phyloP scores from a whole-genome alignment of 2,329 filamentous ascomycete species.

The Claviceps sp. region DNA sequence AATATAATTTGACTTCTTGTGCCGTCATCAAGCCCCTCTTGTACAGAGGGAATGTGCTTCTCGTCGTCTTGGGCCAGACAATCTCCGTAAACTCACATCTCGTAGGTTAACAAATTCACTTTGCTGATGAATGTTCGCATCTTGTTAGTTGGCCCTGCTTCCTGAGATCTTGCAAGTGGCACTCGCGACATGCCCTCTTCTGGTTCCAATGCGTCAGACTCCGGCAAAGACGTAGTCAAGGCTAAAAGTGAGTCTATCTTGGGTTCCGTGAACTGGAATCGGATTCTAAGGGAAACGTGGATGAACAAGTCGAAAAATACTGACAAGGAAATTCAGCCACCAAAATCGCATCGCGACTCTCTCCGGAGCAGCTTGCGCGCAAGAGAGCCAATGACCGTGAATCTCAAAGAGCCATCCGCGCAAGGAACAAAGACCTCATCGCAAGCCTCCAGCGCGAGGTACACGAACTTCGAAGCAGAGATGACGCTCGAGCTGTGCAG shows the following conservation, averaged over 20 bases:
- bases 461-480: slow-evolving; percentile 1
- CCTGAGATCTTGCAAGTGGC: not conserved
- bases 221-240: not conserved
- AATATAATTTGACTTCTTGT: not conserved
- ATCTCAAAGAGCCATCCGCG: slow-evolving; percentile 2
- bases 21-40: not conserved
- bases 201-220: not conserved
- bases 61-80: not conserved
- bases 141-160: not conserved
- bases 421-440: slow-evolving; percentile 1
- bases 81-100: not conserved
- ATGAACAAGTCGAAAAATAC: not conserved
- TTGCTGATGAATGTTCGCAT: not conserved
- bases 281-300: not conserved
- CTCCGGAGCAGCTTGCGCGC: slow-evolving; percentile 1
- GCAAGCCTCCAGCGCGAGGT: slow-evolving; percentile 1
- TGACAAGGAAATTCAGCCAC: not conserved
- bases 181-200: not conserved
- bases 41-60: not conserved
- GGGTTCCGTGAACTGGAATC: too few relatives aligned
- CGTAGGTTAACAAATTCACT: not conserved
- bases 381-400: slow-evolving; percentile 4
- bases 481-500: not conserved
- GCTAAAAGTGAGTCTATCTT: not conserved
- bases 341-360: not conserved